Evolutionary conservation across 2,329 filamentous ascomycete genomes (phyloP).

Genomic region (Alternaria sp.): DNA sequence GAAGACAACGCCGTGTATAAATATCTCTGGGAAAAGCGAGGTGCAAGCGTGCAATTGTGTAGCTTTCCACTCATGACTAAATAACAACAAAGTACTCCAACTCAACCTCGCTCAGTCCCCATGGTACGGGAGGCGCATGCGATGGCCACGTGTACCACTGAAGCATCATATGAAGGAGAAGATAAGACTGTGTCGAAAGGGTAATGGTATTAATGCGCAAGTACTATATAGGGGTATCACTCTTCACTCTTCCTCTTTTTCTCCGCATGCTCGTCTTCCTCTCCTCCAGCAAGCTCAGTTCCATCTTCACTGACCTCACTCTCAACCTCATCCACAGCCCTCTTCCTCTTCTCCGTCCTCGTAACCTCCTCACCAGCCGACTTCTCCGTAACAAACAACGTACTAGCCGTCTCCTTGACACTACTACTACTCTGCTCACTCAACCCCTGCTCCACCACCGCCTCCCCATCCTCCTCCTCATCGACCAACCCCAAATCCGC

Average conservation of each 20-base stretch:
- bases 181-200: not conserved
- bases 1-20: conserved; percentile 31
- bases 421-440: not conserved
- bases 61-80: conserved; percentile 46
- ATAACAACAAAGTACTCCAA: conserved; percentile 20
- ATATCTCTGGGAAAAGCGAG: conserved; percentile 23
- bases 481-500: conserved; percentile 4
- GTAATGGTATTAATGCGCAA: not conserved
- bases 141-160: rapidly evolving
- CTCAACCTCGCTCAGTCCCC: not conserved
- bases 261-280: not conserved
- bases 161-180: not conserved
- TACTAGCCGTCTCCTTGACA: conserved; percentile 7
- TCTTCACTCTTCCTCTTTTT: not conserved
- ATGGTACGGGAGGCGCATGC: not conserved
- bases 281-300: not conserved
- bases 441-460: not conserved
- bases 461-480: not conserved
- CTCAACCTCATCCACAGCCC: conserved; percentile 1
- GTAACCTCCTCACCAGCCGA: conserved; percentile 5
- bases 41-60: conserved; percentile 26
- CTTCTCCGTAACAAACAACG: conserved; percentile 8
- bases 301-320: not conserved
- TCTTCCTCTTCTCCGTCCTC: conserved; percentile 6
- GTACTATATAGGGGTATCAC: not conserved